Evolutionary conservation across 768 basidiomycete genomes (phyloP).

Genomic region (Lactarius sanguifluus): DNA sequence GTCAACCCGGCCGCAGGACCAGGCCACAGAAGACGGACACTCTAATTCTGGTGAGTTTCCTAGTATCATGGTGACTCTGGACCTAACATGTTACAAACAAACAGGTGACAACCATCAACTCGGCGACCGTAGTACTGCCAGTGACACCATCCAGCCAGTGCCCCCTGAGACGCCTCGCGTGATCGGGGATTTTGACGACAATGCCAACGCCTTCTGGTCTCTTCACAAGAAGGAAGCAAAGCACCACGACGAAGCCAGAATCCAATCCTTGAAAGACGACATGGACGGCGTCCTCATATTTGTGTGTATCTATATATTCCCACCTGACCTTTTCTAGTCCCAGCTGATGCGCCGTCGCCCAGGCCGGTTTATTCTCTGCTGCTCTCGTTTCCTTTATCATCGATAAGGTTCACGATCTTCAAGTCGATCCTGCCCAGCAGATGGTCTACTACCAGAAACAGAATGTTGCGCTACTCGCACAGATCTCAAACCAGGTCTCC

Average conservation of each 20-base stretch:
- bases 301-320: neutral
- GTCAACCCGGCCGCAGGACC: neutral
- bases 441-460: neutral
- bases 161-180: neutral
- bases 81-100: neutral
- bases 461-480: neutral
- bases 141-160: neutral
- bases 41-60: neutral
- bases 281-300: neutral
- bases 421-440: neutral
- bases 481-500: neutral
- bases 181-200: neutral
- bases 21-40: neutral
- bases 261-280: neutral
- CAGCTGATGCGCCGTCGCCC: neutral
- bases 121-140: neutral
- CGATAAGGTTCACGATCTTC: neutral
- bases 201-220: neutral
- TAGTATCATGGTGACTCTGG: neutral
- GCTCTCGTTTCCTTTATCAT: neutral
- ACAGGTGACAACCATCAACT: neutral
- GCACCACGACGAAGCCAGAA: neutral
- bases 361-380: slow-evolving; percentile 1
- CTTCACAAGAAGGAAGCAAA: neutral
- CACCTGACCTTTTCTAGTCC: neutral